Evolutionary conservation across 2,329 filamentous ascomycete species (phyloP).

Genomic region (Penicillium capsulatum): DNA sequence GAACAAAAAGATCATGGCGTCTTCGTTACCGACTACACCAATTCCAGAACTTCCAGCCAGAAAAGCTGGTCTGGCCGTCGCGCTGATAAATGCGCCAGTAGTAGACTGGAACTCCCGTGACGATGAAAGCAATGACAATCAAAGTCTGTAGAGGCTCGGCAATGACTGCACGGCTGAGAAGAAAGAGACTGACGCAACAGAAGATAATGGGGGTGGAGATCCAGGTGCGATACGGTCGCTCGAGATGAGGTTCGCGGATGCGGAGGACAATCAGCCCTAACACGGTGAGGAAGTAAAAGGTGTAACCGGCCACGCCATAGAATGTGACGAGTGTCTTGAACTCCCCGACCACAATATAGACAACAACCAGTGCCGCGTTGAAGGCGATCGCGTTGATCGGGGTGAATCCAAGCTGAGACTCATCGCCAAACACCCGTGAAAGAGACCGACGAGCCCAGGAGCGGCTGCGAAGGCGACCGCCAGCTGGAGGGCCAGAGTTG

Average conservation of each 20-base stretch:
- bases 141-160: slow-evolving; percentile 86
- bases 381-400: slow-evolving; percentile 88
- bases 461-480: slow-evolving; percentile 39
- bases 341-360: slow-evolving; percentile 81
- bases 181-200: slow-evolving; percentile 92
- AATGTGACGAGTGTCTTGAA: slow-evolving; percentile 92
- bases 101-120: slow-evolving; percentile 79
- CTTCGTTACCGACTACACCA: slow-evolving; percentile 11
- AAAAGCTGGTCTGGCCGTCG: slow-evolving; percentile 43
- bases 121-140: slow-evolving; percentile 78
- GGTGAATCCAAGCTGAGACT: slow-evolving; percentile 79
- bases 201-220: slow-evolving; percentile 96
- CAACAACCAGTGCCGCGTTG: slow-evolving; percentile 67
- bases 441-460: slow-evolving; percentile 59
- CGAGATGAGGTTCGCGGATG: slow-evolving; percentile 79
- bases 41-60: slow-evolving; percentile 46
- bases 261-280: slow-evolving; percentile 87
- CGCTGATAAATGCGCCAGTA: slow-evolving; percentile 75
- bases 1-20: slow-evolving; percentile 4
- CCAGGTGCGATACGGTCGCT: slow-evolving; percentile 92
- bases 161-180: slow-evolving; percentile 84
- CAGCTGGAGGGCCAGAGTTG: slow-evolving; percentile 23
- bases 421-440: slow-evolving; percentile 66
- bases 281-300: slow-evolving; percentile 95
- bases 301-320: slow-evolving; percentile 94